Base-by-base conservation (phyloP, 2,329 filamentous ascomycete species). In the Beauveria sp. region DNA sequence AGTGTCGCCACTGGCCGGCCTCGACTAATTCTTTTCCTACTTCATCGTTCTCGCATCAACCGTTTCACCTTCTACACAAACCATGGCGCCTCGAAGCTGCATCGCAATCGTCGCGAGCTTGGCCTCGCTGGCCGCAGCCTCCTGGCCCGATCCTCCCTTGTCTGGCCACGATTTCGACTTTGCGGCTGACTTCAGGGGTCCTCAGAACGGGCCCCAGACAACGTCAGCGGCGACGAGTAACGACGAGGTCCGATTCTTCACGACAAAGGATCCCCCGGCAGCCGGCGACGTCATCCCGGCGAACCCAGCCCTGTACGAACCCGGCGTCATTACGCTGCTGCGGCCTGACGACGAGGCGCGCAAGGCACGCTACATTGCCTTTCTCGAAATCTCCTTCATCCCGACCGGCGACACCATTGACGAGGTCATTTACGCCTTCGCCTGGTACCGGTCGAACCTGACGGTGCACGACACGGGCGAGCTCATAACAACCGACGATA, bases 81-180 rank as follows among this genome's bases (percentile, higher is more conserved):
- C 24, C 22, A 59, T 59, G 55, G 34, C 55, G 34, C 55, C 46
- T 43, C 46, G 18, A 51, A 28, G 47, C 55, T 52, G 46, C 12
- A 44, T 59, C 46, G n/a, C 55, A 40, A n/a, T 52, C 10, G 55
- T 26, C 24, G 47, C 37, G 16, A 44, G 46, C 34, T 8, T 59
- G 47, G 55, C 18, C 34, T 51, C 47, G 46, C 55, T 59, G 22
- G 47, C 34, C 22, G 34, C 55, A 2, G 55, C 55, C 5, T 51
- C 55, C 16, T 59, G 55, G 55, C 55, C 55, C 6, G 55, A 58
- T 7, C 55, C 55, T 46, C 55, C 46, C 22, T 34, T 58, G 44
- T 40, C 55, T 2, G 55, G 55, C 55, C 46, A 7, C 16, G 55
- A 58, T 28, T 58, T 58, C 41, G 46, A 58, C 55, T 51, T 58